phyloP scores from a whole-genome alignment of 345 rosid genomes.

The Lenwebbia sp. region DNA sequence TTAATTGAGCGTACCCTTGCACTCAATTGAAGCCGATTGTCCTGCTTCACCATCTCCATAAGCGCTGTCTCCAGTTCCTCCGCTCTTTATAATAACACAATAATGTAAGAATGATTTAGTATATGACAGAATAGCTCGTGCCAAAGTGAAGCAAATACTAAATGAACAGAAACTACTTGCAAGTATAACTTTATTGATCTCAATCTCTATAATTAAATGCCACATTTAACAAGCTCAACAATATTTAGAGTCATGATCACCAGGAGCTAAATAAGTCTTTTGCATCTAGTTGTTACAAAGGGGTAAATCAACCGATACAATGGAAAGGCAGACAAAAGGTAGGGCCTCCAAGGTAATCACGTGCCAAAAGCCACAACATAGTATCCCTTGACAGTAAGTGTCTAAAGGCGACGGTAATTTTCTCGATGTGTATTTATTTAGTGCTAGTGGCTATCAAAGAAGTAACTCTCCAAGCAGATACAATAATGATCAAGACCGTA shows the following conservation, averaged over 20 bases:
- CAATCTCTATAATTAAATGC: neutral
- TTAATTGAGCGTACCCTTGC: conserved; percentile 47
- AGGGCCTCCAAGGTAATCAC: neutral
- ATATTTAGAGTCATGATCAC: neutral
- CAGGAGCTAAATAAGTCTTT: neutral
- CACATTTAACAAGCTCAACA: neutral
- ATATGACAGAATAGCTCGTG: neutral
- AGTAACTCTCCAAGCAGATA: neutral
- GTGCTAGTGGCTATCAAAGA: neutral
- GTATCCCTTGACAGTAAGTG: neutral
- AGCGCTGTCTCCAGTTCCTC: conserved; percentile 96
- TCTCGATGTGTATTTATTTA: neutral
- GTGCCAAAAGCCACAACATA: neutral
- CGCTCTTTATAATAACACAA: conserved; percentile 41
- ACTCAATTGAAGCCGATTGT: conserved; percentile 63
- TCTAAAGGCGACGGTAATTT: neutral
- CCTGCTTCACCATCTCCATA: conserved; percentile 87
- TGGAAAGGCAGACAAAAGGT: neutral
- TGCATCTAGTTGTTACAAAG: neutral
- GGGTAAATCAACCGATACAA: neutral
- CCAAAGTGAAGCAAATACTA: neutral
- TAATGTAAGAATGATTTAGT: neutral
- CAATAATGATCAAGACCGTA: neutral
- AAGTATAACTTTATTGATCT: neutral
- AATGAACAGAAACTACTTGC: neutral